Base-by-base conservation (phyloP, 2,329 filamentous ascomycete species). In the Podosphaera fusca region DNA sequence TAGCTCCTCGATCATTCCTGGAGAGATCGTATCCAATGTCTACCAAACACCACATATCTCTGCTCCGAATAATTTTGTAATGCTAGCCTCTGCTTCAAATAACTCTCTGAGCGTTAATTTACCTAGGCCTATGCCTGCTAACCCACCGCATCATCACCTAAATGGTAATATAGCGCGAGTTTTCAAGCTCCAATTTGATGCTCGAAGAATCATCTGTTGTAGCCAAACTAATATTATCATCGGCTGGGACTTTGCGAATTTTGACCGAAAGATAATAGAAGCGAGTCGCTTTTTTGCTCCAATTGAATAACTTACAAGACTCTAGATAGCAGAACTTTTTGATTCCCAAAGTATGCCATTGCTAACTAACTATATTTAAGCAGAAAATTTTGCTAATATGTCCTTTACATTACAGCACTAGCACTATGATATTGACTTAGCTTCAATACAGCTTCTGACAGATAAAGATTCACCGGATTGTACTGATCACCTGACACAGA, bases 121-220 rank as follows among this genome's bases (percentile, higher is more conserved):
- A 38, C 35, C 35, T 6, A 10, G 35, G 5, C 5, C 35, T 38
- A 38, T 38, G 6, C 35, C 10, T 52, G 56, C 35, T 57, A 58
- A 35, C 4, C 42, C 33, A 21, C 45, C 21, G 33, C 61, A 63
- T 36, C 64, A 64, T 52, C 63, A 65, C 56, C 49, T 61, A 10
- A 56, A 50, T 46, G 58, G 45, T 34, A 64, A 60, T 55, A 64
- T 64, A 60, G 63, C 62, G 2, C 59, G 92, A 31, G 85, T 98
- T 2, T 98, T 96, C 74, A 98, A 98, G 70, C 74, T 96, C 40
- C 92, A 98, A 68, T 98, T 95, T 63, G 92, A 98, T 67, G 86
- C 88, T 0, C 79, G 88, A 30, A 82, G 89, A 64, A 94, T 98
- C 63, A 84, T 98, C 57, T 95, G 89, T 71, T 95, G 90, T 67